These are phyloP conservation scores for Telfairia occidentalis DNA, from an alignment of 331 rosid genomes.

Conservation along the genomic window DNA sequence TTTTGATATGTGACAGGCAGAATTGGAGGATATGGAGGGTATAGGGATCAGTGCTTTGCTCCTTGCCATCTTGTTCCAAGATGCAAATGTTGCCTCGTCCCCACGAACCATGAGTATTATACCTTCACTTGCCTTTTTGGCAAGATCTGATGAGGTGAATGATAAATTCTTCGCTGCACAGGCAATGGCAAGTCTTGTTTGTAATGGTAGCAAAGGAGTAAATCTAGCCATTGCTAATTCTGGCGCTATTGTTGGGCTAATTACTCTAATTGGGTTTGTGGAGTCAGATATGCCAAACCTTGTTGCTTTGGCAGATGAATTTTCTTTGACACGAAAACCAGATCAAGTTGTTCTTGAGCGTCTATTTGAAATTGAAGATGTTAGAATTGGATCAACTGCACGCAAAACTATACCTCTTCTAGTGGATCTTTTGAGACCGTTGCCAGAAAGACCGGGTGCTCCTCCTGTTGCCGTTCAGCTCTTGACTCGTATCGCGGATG, in stretches of 20 bases:
- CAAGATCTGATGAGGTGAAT: conserved; percentile 73
- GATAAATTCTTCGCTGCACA: conserved; percentile 91
- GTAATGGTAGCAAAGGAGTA: conserved; percentile 61
- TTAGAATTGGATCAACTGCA: conserved; percentile 70
- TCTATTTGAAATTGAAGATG: conserved; percentile 80
- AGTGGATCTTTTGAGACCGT: conserved; percentile 91
- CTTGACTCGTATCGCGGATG: conserved; percentile 75
- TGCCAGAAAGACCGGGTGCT: conserved; percentile 84
- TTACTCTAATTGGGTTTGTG: conserved; percentile 57
- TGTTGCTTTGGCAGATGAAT: conserved; percentile 64
- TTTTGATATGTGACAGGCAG: conserved; percentile 50
- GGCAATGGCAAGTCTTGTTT: conserved; percentile 86
- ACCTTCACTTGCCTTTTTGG: conserved; percentile 67
- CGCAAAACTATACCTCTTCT: conserved; percentile 85
- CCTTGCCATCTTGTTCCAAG: conserved; percentile 79
- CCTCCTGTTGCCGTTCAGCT: conserved; percentile 82
- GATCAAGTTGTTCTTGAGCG: conserved; percentile 79
- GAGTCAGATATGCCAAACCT: conserved; percentile 72
- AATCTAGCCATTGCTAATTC: conserved; percentile 83
- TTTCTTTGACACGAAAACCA: conserved; percentile 63
- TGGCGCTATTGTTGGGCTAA: conserved; percentile 81
- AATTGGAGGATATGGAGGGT: conserved; percentile 77
- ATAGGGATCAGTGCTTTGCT: conserved; percentile 82
- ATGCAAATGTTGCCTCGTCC: conserved; percentile 43
- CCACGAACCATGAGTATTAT: conserved; percentile 58